These are phyloP conservation scores for Berberis thunbergii DNA, from an alignment of 164 flowering plant genomes.

Conservation along the genomic window DNA sequence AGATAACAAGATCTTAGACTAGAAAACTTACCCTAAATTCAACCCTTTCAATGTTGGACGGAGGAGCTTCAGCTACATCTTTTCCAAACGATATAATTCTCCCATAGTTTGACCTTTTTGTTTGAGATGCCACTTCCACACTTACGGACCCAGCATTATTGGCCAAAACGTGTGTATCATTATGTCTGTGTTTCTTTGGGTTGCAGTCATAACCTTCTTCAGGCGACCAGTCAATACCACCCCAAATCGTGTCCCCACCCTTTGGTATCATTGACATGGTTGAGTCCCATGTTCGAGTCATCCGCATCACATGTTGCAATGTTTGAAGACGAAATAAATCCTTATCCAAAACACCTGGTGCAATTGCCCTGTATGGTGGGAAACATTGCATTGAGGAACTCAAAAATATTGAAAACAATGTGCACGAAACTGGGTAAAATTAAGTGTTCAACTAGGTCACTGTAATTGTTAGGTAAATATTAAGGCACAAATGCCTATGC, in stretches of 20 bases:
- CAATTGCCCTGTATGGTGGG: conserved; percentile 60
- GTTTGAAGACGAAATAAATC: conserved; percentile 75
- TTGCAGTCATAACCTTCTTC: conserved; percentile 51
- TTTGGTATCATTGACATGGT: conserved; percentile 97
- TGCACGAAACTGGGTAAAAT: no score
- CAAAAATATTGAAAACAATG: no score
- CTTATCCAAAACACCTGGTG: conserved; percentile 72
- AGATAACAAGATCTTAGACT: background rate
- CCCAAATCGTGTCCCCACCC: conserved; percentile 96
- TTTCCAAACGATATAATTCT: conserved; percentile 83
- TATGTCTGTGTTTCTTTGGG: conserved; percentile 31
- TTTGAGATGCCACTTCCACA: conserved; percentile 9
- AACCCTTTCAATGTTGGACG: conserved; percentile 56
- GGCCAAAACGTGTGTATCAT: conserved; percentile 22
- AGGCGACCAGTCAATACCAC: conserved; percentile 91
- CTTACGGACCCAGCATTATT: conserved; percentile 12
- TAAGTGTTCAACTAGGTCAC: no score
- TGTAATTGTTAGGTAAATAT: no score
- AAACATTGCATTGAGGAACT: background rate
- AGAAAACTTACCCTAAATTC: conserved; percentile 57
- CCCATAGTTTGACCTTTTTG: conserved; percentile 46
- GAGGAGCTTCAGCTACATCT: conserved; percentile 48
- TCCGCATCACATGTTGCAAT: conserved; percentile 73
- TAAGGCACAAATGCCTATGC: no score
- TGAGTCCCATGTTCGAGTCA: conserved; percentile 96